phyloP scores from a whole-genome alignment of 345 rosid genomes.

The Clarkia xantiana region DNA sequence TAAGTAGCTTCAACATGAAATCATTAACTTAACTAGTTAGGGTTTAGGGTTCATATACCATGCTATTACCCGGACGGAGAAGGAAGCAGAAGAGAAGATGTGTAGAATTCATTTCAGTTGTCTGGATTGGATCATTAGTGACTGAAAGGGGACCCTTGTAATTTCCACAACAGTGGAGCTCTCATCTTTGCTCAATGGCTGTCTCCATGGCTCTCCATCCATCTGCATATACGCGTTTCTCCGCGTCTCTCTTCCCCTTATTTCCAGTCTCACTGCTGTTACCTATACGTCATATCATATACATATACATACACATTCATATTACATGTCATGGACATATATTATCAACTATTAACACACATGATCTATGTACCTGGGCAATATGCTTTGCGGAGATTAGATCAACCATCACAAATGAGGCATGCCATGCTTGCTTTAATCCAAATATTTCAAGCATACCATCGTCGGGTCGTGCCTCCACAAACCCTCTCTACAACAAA shows the following conservation, averaged over 20 bases:
- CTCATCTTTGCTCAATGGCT: slow-evolving; percentile 58
- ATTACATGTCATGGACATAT: background rate
- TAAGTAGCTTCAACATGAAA: no score
- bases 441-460: slow-evolving; percentile 94
- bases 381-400: slow-evolving; percentile 97
- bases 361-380: slow-evolving; percentile 49
- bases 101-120: no score
- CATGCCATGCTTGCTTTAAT: slow-evolving; percentile 98
- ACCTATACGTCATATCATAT: slow-evolving; percentile 29
- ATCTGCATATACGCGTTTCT: slow-evolving; percentile 81
- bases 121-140: slow-evolving; percentile 31
- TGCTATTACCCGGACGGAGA: no score
- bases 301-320: background rate
- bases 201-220: slow-evolving; percentile 99
- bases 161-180: slow-evolving; percentile 68
- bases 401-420: slow-evolving; percentile 97
- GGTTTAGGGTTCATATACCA: no score
- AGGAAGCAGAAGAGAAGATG: no score
- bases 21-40: no score
- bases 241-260: slow-evolving; percentile 77
- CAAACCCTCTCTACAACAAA: slow-evolving; percentile 63
- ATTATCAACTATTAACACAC: no score
- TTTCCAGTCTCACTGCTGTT: slow-evolving; percentile 69
- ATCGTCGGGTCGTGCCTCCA: slow-evolving; percentile 87
- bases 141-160: slow-evolving; percentile 60